Conservation (phyloP, 2,329 filamentous ascomycete species). For the Aureobasidium sp. region DNA sequence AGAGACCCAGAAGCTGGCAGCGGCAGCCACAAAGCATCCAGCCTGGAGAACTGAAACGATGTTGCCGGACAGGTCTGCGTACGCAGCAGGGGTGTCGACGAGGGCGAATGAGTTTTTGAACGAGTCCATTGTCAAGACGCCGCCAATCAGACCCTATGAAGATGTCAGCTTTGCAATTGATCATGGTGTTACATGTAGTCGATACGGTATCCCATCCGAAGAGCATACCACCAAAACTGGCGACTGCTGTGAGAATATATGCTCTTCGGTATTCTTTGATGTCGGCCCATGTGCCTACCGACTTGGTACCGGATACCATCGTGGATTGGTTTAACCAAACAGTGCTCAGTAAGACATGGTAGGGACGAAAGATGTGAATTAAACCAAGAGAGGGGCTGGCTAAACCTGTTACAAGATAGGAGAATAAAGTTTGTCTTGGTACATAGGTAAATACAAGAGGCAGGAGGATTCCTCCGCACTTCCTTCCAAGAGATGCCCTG, state of each 20-base stretch:
- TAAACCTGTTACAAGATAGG: neutral
- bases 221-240: conserved; percentile 36
- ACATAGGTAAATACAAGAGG: neutral
- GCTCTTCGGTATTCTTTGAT: conserved; percentile 33
- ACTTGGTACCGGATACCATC: neutral
- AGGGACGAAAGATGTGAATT: neutral
- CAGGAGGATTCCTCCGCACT: neutral
- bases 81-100: conserved; percentile 25
- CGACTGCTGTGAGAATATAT: conserved; percentile 35
- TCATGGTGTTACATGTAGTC: neutral
- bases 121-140: conserved; percentile 35
- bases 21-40: conserved; percentile 38
- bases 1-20: conserved; percentile 34
- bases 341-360: neutral
- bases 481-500: neutral
- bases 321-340: neutral
- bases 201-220: conserved; percentile 30
- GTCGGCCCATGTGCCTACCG: conserved; percentile 24
- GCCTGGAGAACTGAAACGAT: conserved; percentile 38
- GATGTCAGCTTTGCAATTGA: neutral
- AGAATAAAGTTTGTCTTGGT: neutral
- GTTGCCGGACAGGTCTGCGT: conserved; percentile 35
- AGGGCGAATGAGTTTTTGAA: conserved; percentile 37
- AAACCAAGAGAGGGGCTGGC: too few species aligned
- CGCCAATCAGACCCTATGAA: conserved; percentile 23